Evolutionary conservation across 306 rosid genomes (phyloP).

Genomic region (Senna tora): DNA sequence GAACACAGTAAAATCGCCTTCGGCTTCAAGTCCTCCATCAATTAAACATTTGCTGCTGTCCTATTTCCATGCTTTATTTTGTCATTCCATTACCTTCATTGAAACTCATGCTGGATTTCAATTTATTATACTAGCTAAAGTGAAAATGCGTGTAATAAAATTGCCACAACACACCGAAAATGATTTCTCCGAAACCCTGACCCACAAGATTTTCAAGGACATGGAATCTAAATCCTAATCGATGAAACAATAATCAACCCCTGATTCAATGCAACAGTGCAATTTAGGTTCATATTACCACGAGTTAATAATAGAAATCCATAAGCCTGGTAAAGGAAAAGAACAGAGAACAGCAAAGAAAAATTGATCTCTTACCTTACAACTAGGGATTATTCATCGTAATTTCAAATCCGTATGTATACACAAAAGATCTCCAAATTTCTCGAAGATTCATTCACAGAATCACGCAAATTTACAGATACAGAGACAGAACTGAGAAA

Average conservation of each 20-base stretch:
- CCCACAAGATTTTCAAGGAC: neutral
- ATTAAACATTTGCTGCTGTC: neutral
- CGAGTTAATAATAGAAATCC: neutral
- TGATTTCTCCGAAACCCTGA: neutral
- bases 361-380: constrained; percentile 8
- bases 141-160: constrained; percentile 7
- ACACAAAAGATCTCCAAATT: neutral
- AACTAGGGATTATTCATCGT: neutral
- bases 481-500: neutral
- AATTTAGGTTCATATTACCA: neutral
- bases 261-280: neutral
- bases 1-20: neutral
- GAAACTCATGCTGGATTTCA: neutral
- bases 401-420: neutral
- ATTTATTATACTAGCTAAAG: neutral
- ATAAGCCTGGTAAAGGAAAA: neutral
- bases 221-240: neutral
- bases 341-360: neutral
- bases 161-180: constrained; percentile 15
- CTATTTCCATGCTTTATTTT: neutral
- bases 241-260: neutral
- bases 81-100: neutral
- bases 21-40: neutral
- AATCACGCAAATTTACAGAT: neutral
- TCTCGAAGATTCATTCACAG: constrained; percentile 13